Evolutionary conservation across 306 rosid species (phyloP), one percentile per base, ranked within the genome.

Genomic region (Comarum palustre): DNA sequence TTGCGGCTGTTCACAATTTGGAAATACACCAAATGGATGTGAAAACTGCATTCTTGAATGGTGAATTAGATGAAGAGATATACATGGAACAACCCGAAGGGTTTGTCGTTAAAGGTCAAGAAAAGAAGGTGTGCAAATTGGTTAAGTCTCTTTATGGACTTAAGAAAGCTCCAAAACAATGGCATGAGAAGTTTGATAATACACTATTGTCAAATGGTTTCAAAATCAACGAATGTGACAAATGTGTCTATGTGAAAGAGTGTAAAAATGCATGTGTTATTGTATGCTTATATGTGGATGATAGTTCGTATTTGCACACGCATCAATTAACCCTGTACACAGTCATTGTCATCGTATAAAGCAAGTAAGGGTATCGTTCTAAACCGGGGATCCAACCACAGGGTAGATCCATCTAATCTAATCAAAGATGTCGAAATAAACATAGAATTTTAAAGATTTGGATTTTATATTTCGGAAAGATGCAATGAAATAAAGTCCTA

Each of bases 21-120:
- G 46, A 63, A 63, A 63, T 63, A 15, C 68, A 63, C 2, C 47
- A 63, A 63, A 63, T 19, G 15, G 68, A 63, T 36, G 25, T 63
- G 1, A 63, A 63, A 4, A 63, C 47, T 0, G 16, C 47, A 25
- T 36, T 63, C 10, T 17, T 63, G 2, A 63, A 63, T 34, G 25
- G 46, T 4, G 42, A 59, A 1, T 31, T 61, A 29, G 39, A 60
- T 14, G 39, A 60, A 31, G 66, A 61, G 8, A 61, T 61, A 5
- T 61, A 61, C 4, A 61, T 61, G 66, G 43, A 61, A 6, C 39
- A 61, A 31, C 66, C n/a, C 0, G 42, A 61, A 29, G 10, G 22
- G 2, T 61, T 61, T 15, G 2, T 61, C 0, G 4, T 27, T 12
- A 5, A 2, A 5, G 39, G 39, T 29, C 8, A 60, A 60, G 19